A percentile compares a stretch with the other conserved stretches of the same genome.
Evolutionary conservation across 306 rosid genomes (phyloP).

Genomic region (Castanospermum australe): DNA sequence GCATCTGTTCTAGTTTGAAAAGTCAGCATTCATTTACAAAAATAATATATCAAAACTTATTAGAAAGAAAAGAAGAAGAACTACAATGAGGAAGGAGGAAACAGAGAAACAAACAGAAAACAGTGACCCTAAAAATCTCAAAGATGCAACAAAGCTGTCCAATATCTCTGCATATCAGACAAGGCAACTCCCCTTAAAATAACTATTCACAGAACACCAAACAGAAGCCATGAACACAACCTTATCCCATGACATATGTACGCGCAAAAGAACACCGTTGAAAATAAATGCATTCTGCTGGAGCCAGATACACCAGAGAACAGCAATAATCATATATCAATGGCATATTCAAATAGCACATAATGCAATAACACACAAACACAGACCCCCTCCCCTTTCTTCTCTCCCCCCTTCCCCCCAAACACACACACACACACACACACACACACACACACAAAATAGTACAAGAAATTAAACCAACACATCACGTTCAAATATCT

Average conservation of each 20-base stretch:
- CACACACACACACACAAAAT: too few species aligned
- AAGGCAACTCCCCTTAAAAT: slow-evolving; percentile 8
- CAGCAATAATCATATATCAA: background rate
- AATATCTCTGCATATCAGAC: background rate
- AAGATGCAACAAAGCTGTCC: background rate
- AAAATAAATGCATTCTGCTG: background rate
- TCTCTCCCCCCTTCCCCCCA: too few species aligned
- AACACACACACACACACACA: too few species aligned
- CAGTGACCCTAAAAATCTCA: background rate
- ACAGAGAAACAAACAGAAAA: background rate
- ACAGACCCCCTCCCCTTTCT: background rate
- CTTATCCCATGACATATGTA: background rate
- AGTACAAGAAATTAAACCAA: background rate
- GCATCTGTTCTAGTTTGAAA: background rate
- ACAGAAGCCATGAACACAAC: background rate
- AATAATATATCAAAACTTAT: background rate
- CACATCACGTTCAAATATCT: slow-evolving; percentile 11
- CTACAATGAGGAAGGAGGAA: background rate
- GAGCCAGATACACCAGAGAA: background rate
- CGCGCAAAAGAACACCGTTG: slow-evolving; percentile 7
- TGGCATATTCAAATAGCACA: background rate
- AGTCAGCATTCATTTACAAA: background rate
- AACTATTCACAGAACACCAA: slow-evolving; percentile 2
- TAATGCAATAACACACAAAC: background rate
- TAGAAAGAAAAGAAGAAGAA: background rate